phyloP scores from a whole-genome alignment of 768 basidiomycete species.

The Macrocybe gigantea region DNA sequence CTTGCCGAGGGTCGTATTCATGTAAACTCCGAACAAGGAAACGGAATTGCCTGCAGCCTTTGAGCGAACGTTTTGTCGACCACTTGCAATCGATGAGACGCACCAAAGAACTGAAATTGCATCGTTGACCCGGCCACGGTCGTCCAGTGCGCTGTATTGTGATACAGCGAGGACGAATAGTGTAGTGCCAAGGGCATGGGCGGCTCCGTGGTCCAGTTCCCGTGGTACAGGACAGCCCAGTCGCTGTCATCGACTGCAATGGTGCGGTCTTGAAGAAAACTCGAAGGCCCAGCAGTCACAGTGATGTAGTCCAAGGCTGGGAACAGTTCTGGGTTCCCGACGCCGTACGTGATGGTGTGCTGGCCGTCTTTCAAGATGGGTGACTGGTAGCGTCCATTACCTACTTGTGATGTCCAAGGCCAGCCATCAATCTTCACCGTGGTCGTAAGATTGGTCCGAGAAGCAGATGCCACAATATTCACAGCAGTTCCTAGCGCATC shows the following conservation, averaged over 20 bases:
- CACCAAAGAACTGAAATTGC: constrained; percentile 30
- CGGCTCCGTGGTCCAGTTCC: constrained; percentile 25
- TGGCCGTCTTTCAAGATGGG: constrained; percentile 25
- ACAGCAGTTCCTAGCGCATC: constrained; percentile 23
- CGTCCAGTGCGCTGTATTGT: constrained; percentile 30
- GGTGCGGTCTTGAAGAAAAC: constrained; percentile 25
- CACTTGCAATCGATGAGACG: constrained; percentile 1
- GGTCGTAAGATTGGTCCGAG: constrained; percentile 18
- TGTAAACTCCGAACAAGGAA: constrained; percentile 28
- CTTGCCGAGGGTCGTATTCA: constrained; percentile 19
- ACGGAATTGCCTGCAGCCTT: constrained; percentile 27
- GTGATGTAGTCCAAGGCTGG: constrained; percentile 35
- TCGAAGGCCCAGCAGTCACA: constrained; percentile 29
- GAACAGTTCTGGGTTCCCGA: constrained; percentile 14
- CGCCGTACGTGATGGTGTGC: constrained; percentile 31
- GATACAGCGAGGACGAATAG: constrained; percentile 23
- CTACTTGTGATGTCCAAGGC: constrained; percentile 22
- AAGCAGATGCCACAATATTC: constrained; percentile 19
- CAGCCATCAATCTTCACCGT: constrained; percentile 32
- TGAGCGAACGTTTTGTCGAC: constrained; percentile 3
- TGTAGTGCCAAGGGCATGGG: constrained; percentile 13
- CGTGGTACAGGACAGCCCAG: constrained; percentile 21
- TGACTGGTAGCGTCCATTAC: constrained; percentile 25
- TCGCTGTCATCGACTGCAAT: constrained; percentile 33
- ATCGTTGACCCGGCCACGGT: constrained; percentile 27